A percentile compares a stretch with the other conserved stretches of the same genome.
phyloP scores from a whole-genome alignment of 208 protist genomes.

The Acanthamoeba castellanii region DNA sequence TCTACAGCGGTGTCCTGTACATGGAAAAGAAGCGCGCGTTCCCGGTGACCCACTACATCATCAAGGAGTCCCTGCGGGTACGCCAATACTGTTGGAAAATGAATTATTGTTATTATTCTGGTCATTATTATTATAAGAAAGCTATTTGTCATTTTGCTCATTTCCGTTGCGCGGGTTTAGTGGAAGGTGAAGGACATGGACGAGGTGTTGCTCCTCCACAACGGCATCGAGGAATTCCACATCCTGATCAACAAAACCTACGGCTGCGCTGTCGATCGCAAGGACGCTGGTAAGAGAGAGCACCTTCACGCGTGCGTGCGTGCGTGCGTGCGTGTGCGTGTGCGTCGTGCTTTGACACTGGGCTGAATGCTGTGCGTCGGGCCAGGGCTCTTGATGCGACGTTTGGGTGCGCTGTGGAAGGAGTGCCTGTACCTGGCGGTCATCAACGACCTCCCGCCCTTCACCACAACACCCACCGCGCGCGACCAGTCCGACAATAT shows the following conservation, averaged over 20 bases:
- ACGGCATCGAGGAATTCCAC: background rate
- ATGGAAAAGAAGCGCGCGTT: conserved; percentile 38
- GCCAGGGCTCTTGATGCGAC: conserved; percentile 33
- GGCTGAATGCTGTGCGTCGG: background rate
- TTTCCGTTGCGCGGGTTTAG: background rate
- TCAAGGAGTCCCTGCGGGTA: conserved; percentile 53
- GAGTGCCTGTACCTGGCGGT: conserved; percentile 40
- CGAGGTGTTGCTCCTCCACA: background rate
- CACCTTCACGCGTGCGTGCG: background rate
- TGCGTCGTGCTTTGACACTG: background rate
- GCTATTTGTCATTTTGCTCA: no score
- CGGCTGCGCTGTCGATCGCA: conserved; percentile 3
- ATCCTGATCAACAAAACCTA: conserved; percentile 43
- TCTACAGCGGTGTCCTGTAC: background rate
- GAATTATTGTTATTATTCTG: background rate
- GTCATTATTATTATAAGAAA: background rate
- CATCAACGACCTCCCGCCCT: conserved; percentile 33
- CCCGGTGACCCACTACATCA: conserved; percentile 28
- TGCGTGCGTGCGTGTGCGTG: background rate
- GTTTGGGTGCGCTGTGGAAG: conserved; percentile 20
- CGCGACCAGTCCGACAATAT: background rate
- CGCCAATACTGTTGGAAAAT: background rate
- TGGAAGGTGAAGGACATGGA: conserved; percentile 70
- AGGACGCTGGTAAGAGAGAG: background rate
- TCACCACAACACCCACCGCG: background rate